Evolutionary conservation across 116 monocot genomes (phyloP), one percentile per base, ranked within the genome.

Genomic region (Cymodocea nodosa): DNA sequence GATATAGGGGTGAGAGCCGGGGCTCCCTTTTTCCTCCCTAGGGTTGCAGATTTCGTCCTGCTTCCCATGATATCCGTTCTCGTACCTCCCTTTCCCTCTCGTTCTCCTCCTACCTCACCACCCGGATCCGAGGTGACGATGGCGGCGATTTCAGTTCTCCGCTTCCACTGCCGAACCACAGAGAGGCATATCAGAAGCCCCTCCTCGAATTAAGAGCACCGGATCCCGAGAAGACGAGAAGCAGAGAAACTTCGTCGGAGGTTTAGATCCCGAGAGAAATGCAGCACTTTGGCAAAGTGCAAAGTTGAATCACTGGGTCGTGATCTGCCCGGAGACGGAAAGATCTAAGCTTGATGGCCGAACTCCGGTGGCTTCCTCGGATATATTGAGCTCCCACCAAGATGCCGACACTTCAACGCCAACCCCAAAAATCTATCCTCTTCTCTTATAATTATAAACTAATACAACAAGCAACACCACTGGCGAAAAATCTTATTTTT

Each of bases 51-150:
- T 50, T 51, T 70, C 44, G 50, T 51, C 35, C 60, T 70, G 40
- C 30, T 61, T 50, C 62, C 63, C 62, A 71, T 63, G 54, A 71
- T 71, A 52, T 63, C 53, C 17, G 12, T 7, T 23, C 50, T 12
- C 18, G 40, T 4, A 18, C 15, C 60, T 5, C 34, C 30, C 30
- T 67, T 25, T 23, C 52, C 18, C 51, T n/a, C n/a, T 35, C 18
- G 15, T 18, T 62, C 40, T 36, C 35, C 18, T 23, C 23, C 56
- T 23, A 16, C 15, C 18, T 10, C 62, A 62, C 11, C 18, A 18
- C 36, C 16, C 1, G 50, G 8, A 50, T 44, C 63, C 16, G 34
- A 17, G 30, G 30, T 13, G 61, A 15, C 61, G 30, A 30, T 30
- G 61, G 18, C 63, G 22, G n/a, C 16, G 4, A 30, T 61, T 3